Evolutionary conservation across 257 asterid genomes (phyloP), one percentile per base, ranked within the genome.

Genomic region (Solanum arcanum): DNA sequence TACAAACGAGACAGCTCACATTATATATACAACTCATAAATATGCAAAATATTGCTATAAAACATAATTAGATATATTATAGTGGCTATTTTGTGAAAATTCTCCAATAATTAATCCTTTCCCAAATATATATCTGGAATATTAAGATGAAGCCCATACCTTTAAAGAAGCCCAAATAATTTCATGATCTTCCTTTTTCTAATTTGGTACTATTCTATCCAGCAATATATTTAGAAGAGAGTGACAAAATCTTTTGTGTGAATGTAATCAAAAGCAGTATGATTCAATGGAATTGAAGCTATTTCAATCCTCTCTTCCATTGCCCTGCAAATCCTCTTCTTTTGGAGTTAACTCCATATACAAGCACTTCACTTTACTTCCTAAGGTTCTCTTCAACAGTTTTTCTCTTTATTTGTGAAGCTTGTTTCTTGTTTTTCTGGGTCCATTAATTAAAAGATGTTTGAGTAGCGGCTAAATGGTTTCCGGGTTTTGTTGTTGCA

Each of bases 231-330:
- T 33, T 15, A 11, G 15, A 10, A 74, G 49, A 10, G 49, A 20
- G 52, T 37, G 49, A 74, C 52, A 52, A 52, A 70, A 37, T 74
- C 3, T 37, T 35, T 74, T 74, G 52, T 74, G 82, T 74, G 82
- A 74, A 74, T 74, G 16, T 10, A 74, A 39, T 74, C 52, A 14
- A 37, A 74, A 74, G 52, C 31, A 41, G 52, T 74, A 74, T 74
- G 82, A 16, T 75, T 75, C 82, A 41, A 94, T 94, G 97, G 96
- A 91, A 90, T 83, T 93, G 89, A 92, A 91, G 90, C 92, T 93
- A 46, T 88, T 21, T 91, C 94, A 91, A 87, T 87, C 91, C 60
- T 91, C 89, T 89, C 86, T 88, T 74, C 93, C 93, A 12, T 72
- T 89, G 9, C 64, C 90, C 90, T 89, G 72, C 21, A 90, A 74